Conservation (phyloP, 371 early-diverging fungal species). For the Apophysomyces variabilis region DNA sequence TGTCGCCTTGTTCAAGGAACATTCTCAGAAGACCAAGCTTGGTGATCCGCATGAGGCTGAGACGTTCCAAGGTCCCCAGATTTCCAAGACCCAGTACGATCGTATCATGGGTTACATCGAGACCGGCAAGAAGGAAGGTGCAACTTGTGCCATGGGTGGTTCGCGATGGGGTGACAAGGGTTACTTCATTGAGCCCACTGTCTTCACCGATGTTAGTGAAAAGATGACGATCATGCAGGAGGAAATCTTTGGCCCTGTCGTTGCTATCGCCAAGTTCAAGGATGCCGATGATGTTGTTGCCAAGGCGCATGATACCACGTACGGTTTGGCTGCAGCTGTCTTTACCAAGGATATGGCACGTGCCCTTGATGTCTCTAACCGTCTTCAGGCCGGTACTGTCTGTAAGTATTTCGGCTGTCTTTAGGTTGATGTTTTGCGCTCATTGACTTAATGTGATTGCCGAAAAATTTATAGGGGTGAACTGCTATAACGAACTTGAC, state of each 20-base stretch:
- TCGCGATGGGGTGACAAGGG: slow-evolving; percentile 52
- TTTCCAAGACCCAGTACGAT: slow-evolving; percentile 78
- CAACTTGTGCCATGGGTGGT: slow-evolving; percentile 53
- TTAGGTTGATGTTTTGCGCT: not conserved
- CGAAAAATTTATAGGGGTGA: slow-evolving; percentile 27
- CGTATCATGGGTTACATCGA: slow-evolving; percentile 64
- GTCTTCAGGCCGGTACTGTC: slow-evolving; percentile 23
- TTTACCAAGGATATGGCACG: slow-evolving; percentile 74
- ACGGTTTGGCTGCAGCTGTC: slow-evolving; percentile 86
- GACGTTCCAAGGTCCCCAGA: slow-evolving; percentile 75
- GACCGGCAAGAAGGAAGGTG: slow-evolving; percentile 53
- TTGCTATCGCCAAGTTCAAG: slow-evolving; percentile 67
- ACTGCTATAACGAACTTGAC: slow-evolving; percentile 45
- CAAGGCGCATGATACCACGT: slow-evolving; percentile 71
- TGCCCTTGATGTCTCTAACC: slow-evolving; percentile 70
- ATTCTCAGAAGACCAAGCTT: slow-evolving; percentile 58
- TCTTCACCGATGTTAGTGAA: slow-evolving; percentile 43
- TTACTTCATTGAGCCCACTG: slow-evolving; percentile 56
- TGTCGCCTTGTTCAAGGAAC: slow-evolving; percentile 62
- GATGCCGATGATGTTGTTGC: slow-evolving; percentile 72
- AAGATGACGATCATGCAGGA: slow-evolving; percentile 68
- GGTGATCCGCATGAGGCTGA: slow-evolving; percentile 62
- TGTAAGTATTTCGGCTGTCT: slow-evolving; percentile 18
- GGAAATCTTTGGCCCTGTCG: slow-evolving; percentile 86
- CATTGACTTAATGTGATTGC: not conserved